These are phyloP conservation scores for Mycena haematopus DNA, from an alignment of 768 basidiomycete genomes.

Conservation along the genomic window DNA sequence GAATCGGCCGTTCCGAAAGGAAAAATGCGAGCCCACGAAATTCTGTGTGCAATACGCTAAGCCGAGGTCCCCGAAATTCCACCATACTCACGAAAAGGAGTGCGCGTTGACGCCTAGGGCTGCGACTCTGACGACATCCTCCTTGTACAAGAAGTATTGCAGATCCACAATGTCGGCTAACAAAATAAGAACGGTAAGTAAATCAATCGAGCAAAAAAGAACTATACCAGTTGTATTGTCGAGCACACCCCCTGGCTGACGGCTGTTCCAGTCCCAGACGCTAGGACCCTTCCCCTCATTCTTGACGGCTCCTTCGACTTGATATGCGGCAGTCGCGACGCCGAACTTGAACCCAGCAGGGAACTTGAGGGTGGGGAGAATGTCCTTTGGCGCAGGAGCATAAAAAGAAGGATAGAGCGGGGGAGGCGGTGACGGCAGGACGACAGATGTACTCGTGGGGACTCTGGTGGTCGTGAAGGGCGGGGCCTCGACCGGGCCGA, in stretches of 20 bases:
- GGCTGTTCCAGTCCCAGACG: slow-evolving; percentile 57
- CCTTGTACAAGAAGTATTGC: slow-evolving; percentile 60
- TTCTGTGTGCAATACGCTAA: slow-evolving; percentile 36
- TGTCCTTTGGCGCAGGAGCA: slow-evolving; percentile 48
- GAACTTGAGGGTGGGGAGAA: slow-evolving; percentile 51
- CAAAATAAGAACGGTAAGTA: not conserved
- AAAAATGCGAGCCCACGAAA: slow-evolving; percentile 59
- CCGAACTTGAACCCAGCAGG: slow-evolving; percentile 58
- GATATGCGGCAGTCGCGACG: slow-evolving; percentile 59
- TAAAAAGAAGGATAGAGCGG: slow-evolving; percentile 54
- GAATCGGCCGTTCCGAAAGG: slow-evolving; percentile 57
- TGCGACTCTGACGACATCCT: slow-evolving; percentile 55
- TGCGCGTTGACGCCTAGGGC: slow-evolving; percentile 59
- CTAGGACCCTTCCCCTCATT: slow-evolving; percentile 56
- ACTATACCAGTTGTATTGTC: slow-evolving; percentile 52
- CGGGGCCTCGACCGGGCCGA: slow-evolving; percentile 50
- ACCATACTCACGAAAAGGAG: slow-evolving; percentile 52
- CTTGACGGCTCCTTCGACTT: slow-evolving; percentile 59
- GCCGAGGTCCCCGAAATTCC: not conserved
- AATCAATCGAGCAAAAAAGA: not conserved
- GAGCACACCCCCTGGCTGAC: slow-evolving; percentile 47
- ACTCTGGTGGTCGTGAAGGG: slow-evolving; percentile 53
- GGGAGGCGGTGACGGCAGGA: slow-evolving; percentile 51
- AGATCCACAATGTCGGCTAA: slow-evolving; percentile 54
- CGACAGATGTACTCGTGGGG: slow-evolving; percentile 41